These are phyloP conservation scores for Hymenotorrendiella dingleyae DNA, from an alignment of 2,329 filamentous ascomycete species.

Conservation along the genomic window DNA sequence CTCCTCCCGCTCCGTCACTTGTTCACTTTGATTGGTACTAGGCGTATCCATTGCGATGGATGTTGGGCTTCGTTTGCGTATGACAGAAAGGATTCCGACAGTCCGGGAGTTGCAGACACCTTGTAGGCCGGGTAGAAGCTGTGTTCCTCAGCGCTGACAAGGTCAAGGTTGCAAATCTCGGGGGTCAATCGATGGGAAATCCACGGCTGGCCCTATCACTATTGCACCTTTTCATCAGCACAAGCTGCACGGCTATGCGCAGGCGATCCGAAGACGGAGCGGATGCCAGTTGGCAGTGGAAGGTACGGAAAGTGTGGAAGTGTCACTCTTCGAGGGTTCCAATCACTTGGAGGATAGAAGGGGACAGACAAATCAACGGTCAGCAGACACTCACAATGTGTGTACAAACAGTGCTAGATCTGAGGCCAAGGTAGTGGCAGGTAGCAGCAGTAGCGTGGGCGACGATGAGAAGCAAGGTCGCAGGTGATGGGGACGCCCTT, in stretches of 20 bases:
- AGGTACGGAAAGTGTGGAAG: conserved; percentile 2
- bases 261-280: conserved; percentile 2
- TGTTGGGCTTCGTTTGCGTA: conserved; percentile 1
- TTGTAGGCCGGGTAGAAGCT: not conserved
- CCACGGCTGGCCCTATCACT: conserved; percentile 3
- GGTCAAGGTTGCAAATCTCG: conserved; percentile 3
- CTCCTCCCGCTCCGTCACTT: conserved; percentile 8
- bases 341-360: conserved; percentile 1
- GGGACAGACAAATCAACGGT: not conserved
- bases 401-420: not conserved
- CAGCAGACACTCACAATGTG: conserved; percentile 9
- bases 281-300: conserved; percentile 7
- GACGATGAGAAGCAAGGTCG: conserved; percentile 1
- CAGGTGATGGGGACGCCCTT: not conserved
- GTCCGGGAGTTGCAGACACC: conserved; percentile 1
- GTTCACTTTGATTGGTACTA: conserved; percentile 10
- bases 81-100: conserved; percentile 1
- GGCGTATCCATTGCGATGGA: conserved; percentile 10
- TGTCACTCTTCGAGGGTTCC: not conserved
- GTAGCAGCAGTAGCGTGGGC: not conserved
- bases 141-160: conserved; percentile 2
- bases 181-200: not conserved
- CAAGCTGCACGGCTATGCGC: conserved; percentile 2
- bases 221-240: conserved; percentile 1
- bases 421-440: not conserved